Evolutionary conservation across 2,329 filamentous ascomycete genomes (phyloP).

Genomic region (Zarea fungicola): DNA sequence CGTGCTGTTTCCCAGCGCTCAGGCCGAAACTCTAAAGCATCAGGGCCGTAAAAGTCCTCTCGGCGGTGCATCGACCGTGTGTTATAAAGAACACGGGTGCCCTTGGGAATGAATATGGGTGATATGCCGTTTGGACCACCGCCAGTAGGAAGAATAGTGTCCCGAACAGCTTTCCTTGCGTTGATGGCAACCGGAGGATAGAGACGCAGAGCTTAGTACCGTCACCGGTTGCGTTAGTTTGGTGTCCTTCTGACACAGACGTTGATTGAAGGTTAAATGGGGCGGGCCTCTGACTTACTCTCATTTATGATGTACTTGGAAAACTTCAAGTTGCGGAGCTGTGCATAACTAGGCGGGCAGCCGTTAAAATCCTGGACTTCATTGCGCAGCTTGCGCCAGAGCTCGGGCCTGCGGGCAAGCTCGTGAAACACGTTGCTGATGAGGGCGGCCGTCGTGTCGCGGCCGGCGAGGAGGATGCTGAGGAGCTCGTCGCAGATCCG

Average conservation of each 20-base stretch:
- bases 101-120: conserved; percentile 26
- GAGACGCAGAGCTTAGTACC: conserved; percentile 23
- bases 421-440: conserved; percentile 19
- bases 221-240: background rate
- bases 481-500: conserved; percentile 15
- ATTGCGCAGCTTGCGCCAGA: conserved; percentile 9
- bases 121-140: conserved; percentile 28
- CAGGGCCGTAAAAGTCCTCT: conserved; percentile 30
- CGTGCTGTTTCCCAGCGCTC: conserved; percentile 31
- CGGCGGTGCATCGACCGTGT: conserved; percentile 27
- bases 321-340: background rate
- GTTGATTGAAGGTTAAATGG: background rate
- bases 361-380: background rate
- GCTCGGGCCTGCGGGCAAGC: conserved; percentile 12
- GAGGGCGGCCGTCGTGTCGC: conserved; percentile 20
- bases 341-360: background rate
- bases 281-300: background rate
- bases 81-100: conserved; percentile 18
- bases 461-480: no score
- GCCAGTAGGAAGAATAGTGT: conserved; percentile 30
- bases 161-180: conserved; percentile 21
- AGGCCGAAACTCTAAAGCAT: conserved; percentile 29
- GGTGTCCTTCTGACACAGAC: background rate
- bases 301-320: conserved; percentile 6
- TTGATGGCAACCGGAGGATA: conserved; percentile 31